A percentile compares a stretch with the other conserved stretches of the same genome.
Conservation (phyloP, 2,329 filamentous ascomycete genomes). For the Aspergillus intermedius region DNA sequence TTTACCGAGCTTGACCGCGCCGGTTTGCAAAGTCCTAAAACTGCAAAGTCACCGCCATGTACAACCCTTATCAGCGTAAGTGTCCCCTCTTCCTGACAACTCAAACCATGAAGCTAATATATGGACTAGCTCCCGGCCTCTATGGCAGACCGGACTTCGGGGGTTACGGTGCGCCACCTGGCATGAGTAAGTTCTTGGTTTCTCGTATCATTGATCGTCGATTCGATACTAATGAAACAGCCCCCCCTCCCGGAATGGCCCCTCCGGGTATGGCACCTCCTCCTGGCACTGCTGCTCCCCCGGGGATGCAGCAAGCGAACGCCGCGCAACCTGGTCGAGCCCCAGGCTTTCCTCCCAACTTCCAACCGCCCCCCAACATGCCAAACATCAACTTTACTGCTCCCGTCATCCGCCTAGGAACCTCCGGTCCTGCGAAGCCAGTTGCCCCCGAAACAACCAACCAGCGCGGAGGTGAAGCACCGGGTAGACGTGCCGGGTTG, state of each 20-base stretch:
- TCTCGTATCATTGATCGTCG: background rate
- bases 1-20: background rate
- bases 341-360: conserved; percentile 71
- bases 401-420: conserved; percentile 88
- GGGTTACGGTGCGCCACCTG: conserved; percentile 67
- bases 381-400: conserved; percentile 98
- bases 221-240: conserved; percentile 10
- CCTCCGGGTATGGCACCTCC: conserved; percentile 72
- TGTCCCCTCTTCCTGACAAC: background rate
- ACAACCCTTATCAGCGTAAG: conserved; percentile 41
- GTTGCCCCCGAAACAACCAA: conserved; percentile 38
- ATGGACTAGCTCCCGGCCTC: conserved; percentile 36
- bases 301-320: conserved; percentile 70
- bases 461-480: conserved; percentile 38
- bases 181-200: conserved; percentile 59
- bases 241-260: conserved; percentile 39
- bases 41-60: conserved; percentile 28
- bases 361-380: conserved; percentile 84
- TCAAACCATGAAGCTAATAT: background rate
- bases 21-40: background rate
- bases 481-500: conserved; percentile 50
- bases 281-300: conserved; percentile 72
- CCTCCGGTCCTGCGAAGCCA: conserved; percentile 60
- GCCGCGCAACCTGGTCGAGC: conserved; percentile 71
- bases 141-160: conserved; percentile 71